A percentile compares a stretch with the other conserved stretches of the same genome.
Conservation (phyloP, 352 stramenopile species). For the Phytophthora pistaciae region DNA sequence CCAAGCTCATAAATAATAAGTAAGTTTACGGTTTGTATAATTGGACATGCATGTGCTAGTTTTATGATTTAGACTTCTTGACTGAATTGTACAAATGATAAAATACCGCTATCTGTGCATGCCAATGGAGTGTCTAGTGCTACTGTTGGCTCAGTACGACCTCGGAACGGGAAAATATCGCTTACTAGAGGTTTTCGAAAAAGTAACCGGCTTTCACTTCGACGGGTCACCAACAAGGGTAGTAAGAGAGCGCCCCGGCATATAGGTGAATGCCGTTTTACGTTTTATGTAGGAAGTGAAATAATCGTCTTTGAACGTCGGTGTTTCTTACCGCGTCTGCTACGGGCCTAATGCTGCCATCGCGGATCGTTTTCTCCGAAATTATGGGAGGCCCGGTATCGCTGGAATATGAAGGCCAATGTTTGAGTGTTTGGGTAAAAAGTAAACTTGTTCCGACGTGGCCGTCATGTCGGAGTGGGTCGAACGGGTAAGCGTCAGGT, state of each 20-base stretch:
- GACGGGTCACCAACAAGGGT: neutral
- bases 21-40: neutral
- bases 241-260: neutral
- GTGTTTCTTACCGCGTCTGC: too few species aligned
- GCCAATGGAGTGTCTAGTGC: neutral
- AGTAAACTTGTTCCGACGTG: too few species aligned
- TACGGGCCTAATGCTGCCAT: too few species aligned
- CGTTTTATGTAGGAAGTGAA: too few species aligned
- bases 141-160: neutral
- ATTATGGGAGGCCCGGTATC: too few species aligned
- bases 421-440: too few species aligned
- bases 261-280: neutral
- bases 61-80: neutral
- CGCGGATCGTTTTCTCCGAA: too few species aligned
- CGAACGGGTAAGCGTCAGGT: too few species aligned
- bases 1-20: too few species aligned
- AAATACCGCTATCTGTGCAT: neutral
- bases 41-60: neutral
- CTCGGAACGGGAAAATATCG: neutral
- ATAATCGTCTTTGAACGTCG: too few species aligned
- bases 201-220: neutral
- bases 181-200: neutral
- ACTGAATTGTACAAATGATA: neutral
- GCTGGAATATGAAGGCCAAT: too few species aligned
- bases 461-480: too few species aligned